A percentile compares a stretch with the other conserved stretches of the same genome.
phyloP scores from a whole-genome alignment of 768 basidiomycete species.

The Hydnomerulius pinastri region DNA sequence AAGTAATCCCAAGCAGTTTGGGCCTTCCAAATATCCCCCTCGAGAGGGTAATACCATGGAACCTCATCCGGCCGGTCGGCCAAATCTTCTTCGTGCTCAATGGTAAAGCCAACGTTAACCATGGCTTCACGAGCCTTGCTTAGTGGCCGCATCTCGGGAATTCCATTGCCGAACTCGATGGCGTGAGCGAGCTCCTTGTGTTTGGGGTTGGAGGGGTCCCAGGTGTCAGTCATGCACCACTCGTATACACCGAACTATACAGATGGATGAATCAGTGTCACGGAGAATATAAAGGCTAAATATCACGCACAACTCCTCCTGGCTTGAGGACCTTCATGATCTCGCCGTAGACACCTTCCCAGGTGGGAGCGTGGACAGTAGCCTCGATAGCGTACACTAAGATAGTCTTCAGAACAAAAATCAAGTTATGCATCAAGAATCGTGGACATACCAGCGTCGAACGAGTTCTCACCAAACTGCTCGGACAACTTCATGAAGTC shows the following conservation, averaged over 20 bases:
- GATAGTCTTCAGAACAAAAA: slow-evolving; percentile 7
- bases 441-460: slow-evolving; percentile 80
- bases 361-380: slow-evolving; percentile 93
- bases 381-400: slow-evolving; percentile 97
- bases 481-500: slow-evolving; percentile 96
- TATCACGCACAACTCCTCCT: slow-evolving; percentile 80
- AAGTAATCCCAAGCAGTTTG: slow-evolving; percentile 93
- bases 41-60: slow-evolving; percentile 96
- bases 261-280: slow-evolving; percentile 2
- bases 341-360: slow-evolving; percentile 94
- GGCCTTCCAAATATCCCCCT: slow-evolving; percentile 89
- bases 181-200: slow-evolving; percentile 92
- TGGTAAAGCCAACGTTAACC: slow-evolving; percentile 78
- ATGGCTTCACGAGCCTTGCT: slow-evolving; percentile 73
- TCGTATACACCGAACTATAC: slow-evolving; percentile 94
- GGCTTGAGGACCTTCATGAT: slow-evolving; percentile 95
- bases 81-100: slow-evolving; percentile 92
- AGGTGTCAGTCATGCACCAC: slow-evolving; percentile 97
- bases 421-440: neutral
- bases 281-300: neutral
- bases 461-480: slow-evolving; percentile 88
- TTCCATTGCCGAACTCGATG: slow-evolving; percentile 94
- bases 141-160: slow-evolving; percentile 93
- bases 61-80: slow-evolving; percentile 78
- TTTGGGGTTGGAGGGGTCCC: slow-evolving; percentile 82